phyloP scores from a whole-genome alignment of 75 land plant genomes.

The Ceratopteris richardii region DNA sequence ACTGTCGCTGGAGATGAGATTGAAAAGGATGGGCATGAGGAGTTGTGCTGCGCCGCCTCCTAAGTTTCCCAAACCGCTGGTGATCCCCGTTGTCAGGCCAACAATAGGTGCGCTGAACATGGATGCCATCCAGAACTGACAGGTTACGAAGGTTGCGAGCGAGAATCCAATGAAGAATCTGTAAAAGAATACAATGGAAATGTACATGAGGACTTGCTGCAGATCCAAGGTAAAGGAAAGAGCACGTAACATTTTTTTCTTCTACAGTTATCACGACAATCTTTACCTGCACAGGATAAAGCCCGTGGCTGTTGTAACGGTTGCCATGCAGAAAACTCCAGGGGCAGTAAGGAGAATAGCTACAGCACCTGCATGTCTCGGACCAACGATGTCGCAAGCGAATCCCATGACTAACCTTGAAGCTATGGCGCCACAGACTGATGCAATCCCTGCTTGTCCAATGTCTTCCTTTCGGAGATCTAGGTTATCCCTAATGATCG shows the following conservation, averaged over 20 bases:
- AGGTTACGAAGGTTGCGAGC: constrained; percentile 69
- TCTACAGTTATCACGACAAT: too few relatives aligned
- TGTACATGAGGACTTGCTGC: too few relatives aligned
- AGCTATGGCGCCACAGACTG: constrained; percentile 64
- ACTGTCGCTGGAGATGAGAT: constrained; percentile 11
- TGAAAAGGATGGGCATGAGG: constrained; percentile 48
- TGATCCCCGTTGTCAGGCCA: constrained; percentile 56
- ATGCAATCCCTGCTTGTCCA: constrained; percentile 73
- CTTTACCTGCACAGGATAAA: constrained; percentile 52
- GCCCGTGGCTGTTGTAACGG: constrained; percentile 28
- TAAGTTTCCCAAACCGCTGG: constrained; percentile 75
- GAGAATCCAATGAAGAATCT: constrained; percentile 72
- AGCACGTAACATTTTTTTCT: too few relatives aligned
- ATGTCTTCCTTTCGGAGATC: constrained; percentile 50
- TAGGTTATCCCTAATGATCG: constrained; percentile 69
- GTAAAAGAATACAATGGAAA: too few relatives aligned
- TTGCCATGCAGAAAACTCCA: constrained; percentile 40
- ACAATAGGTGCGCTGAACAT: constrained; percentile 58
- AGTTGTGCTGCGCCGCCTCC: constrained; percentile 80
- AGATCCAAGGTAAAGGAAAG: too few relatives aligned
- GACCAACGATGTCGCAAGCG: constrained; percentile 69
- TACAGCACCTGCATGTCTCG: constrained; percentile 59
- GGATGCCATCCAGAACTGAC: constrained; percentile 86
- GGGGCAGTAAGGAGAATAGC: constrained; percentile 56
- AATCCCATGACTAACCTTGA: constrained; percentile 58